Evolutionary conservation across 192 early-diverging fungal species (phyloP), one percentile per base, ranked within the genome.

Genomic region (Podila verticillata): DNA sequence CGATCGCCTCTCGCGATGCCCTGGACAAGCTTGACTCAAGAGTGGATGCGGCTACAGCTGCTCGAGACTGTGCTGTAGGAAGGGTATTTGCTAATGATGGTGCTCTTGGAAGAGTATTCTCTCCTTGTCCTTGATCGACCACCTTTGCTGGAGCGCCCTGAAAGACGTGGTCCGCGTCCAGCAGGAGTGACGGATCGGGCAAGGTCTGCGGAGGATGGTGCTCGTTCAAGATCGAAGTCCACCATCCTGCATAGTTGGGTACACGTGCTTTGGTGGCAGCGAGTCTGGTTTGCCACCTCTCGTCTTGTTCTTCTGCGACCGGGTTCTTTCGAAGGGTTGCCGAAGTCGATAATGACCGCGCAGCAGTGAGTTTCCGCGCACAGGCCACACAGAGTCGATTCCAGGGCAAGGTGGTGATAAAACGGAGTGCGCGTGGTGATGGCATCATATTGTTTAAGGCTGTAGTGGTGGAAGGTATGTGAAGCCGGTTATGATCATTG

Each of bases 191-290:
- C 19, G 70, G 70, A 54, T 72, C 65, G 29, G 59, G 30, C n/a
- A 51, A 19, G 1, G 56, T 47, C 10, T 72, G 77, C 30, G 70
- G 77, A 13, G 57, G 15, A 31, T 35, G 63, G 26, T 20, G 69
- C 28, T 64, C 57, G 28, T 72, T 68, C 66, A 80, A 31, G 60
- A 80, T 48, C 32, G 72, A 70, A 22, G 77, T 80, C 77, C 77
- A 80, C 77, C 77, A 80, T 4, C 77, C 77, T 28, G 47, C 47
- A 64, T 80, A 80, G 77, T 32, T 72, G 4, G 77, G 77, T 20
- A 60, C 28, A 7, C 70, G 77, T 28, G 57, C 77, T 20, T 58
- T 48, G 24, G 63, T 59, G n/a, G 77, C 69, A 10, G 49, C 62
- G 17, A 47, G 26, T 20, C 75, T 64, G 36, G 39, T 62, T 20